Base-by-base conservation (phyloP, 2,329 filamentous ascomycete species). In the Pseudogymnoascus sp. region DNA sequence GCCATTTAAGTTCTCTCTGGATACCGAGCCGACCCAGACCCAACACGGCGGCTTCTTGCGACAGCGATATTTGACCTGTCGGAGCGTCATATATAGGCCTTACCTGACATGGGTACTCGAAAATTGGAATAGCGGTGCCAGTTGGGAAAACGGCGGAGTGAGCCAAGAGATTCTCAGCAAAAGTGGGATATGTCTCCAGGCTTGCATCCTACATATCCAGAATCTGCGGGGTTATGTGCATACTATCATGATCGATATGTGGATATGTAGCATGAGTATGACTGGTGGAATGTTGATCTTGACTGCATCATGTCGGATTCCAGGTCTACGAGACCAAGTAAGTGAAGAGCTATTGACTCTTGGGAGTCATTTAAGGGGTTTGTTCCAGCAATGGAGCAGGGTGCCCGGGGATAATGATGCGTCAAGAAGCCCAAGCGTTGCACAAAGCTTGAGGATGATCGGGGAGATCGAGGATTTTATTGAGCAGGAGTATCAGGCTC, bases 181-280 rank as follows among this genome's bases (percentile, higher is more conserved):
- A 31, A 81, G 79, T 65, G 76, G 78, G 43, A 71, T 77, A 0
- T 81, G 80, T 41, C 70, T 82, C 0, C 78, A 81, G 62, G 79
- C 80, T 0, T 82, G 80, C 34, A 67, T 80, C 13, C 66, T 82
- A 41, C 81, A 83, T 62, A 80, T 81, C 0, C 70, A 80, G 43
- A 81, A 82, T 41, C 66, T 83, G 3, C 69, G 78, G 21, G 77
- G 78, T 0, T 82, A 80, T 63, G 73, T 78, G 0, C 81, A 83
- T 60, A 83, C 81, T 0, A 76, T 83, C 0, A 69, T 83, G 36
- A 76, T 83, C 1, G 81, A 83, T 67, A 81, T 80, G 0, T 83
- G 81, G 81, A 83, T 83, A 21, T 83, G 81, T 54, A 80, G 80
- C 0, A 68, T 83, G 0, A 80, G 79, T 0, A 81, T 81, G 79